Base-by-base conservation (phyloP, 2,329 filamentous ascomycete species). In the Pyricularia pennisetigena region DNA sequence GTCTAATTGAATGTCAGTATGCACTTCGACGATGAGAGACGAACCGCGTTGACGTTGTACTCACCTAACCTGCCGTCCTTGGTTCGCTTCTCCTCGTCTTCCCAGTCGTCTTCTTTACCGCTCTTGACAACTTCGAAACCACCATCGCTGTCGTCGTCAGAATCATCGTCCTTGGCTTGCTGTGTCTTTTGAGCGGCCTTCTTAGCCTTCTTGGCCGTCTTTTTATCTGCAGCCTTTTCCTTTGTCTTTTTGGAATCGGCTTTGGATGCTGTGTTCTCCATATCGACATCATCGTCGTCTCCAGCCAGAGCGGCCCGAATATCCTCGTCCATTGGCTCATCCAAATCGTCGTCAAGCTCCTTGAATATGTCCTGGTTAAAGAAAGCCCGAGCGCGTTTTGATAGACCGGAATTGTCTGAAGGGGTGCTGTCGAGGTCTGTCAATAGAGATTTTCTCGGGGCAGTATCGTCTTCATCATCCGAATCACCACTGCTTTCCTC, bases 331-430 rank as follows among this genome's bases (percentile, higher is more conserved):
- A 71, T 73, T 7, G 85, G 81, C 29, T 86, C 82, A 23, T 88
- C 88, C 2, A 89, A 80, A 24, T 90, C 78, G 0, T 87, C 91
- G 26, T 88, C 87, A 68, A 98, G 88, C 57, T 88, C 92, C 72
- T 94, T 89, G 82, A 99, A 99, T 59, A 99, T 90, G 72, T 97
- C 94, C 76, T 97, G 94, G 73, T 91, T 90, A 77, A 99, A 99
- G 80, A 99, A 99, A 70, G 90, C 86, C 10, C 90, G 86, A 9
- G 95, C 95, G 71, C 93, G 87, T 77, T 89, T 94, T 2, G 93
- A 97, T n/a, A 98, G 82, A 12, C 86, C 88, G 30, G 81, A 82
- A 8, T 80, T 78, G 14, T 83, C 81, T 54, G 80, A 79, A 4
- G 79, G 79, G 8, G 82, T 80, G 68, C 80, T 80, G 71, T 88